These are phyloP conservation scores for Fusarium scirpi DNA, from an alignment of 2,329 filamentous ascomycete species.

Conservation along the genomic window DNA sequence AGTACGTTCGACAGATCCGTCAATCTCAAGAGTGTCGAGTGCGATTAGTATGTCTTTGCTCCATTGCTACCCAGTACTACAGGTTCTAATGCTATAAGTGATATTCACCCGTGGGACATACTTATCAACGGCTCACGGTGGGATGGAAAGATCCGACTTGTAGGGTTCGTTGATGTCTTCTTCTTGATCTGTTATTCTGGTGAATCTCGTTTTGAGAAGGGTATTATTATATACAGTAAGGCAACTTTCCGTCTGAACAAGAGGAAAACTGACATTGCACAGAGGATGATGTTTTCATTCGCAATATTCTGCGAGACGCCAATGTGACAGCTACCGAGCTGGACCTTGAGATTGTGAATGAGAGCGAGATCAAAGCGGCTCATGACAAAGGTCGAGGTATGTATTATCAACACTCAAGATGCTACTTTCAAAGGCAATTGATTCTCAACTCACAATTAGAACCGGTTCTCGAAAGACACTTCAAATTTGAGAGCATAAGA, in stretches of 20 bases:
- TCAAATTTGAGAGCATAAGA: slow-evolving; percentile 7
- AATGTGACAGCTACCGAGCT: not conserved
- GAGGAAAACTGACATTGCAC: fast-evolving
- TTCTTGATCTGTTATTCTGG: slow-evolving; percentile 13
- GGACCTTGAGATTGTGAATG: not conserved
- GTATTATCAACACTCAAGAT: fast-evolving
- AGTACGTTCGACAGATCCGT: slow-evolving; percentile 4
- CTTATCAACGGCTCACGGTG: slow-evolving; percentile 4
- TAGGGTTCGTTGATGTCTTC: slow-evolving; percentile 11
- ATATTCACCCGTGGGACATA: slow-evolving; percentile 9
- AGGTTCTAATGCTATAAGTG: not conserved
- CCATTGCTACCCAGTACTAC: too few species aligned
- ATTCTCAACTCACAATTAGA: fast-evolving
- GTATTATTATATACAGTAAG: slow-evolving; percentile 6
- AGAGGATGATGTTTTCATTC: slow-evolving; percentile 6
- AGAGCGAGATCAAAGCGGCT: not conserved
- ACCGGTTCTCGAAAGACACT: not conserved
- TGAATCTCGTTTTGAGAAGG: slow-evolving; percentile 13
- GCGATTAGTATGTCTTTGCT: not conserved
- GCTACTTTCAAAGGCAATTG: fast-evolving
- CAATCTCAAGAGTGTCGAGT: slow-evolving; percentile 3
- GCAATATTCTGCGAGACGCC: not conserved
- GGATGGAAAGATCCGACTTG: slow-evolving; percentile 8
- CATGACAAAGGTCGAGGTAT: not conserved
- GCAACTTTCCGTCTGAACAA: fast-evolving